Conservation (phyloP, 106 monocot species). For the Chionographis japonica region DNA sequence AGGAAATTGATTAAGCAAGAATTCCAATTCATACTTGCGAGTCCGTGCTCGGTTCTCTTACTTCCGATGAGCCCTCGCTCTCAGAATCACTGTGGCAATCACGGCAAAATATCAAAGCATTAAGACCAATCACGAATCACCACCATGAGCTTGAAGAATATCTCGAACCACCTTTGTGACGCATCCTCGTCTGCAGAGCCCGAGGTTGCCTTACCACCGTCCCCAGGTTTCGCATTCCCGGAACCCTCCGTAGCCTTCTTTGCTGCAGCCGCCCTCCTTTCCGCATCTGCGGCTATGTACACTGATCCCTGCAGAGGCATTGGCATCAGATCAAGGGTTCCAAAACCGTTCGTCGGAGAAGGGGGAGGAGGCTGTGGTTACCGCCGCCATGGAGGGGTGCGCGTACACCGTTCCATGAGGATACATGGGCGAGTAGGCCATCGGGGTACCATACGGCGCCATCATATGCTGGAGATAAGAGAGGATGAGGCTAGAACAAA, state of each 20-base stretch:
- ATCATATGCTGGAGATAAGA: not conserved
- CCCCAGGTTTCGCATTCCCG: not conserved
- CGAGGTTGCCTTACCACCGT: constrained; percentile 1
- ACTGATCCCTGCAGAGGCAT: not conserved
- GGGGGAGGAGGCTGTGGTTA: not conserved
- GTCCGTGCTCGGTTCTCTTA: too few relatives aligned
- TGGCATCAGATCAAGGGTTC: not conserved
- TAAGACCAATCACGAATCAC: too few relatives aligned
- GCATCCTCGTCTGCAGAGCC: not conserved
- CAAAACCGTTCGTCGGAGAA: too few relatives aligned
- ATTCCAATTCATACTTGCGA: too few relatives aligned
- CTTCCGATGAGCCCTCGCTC: too few relatives aligned
- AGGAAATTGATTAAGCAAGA: too few relatives aligned
- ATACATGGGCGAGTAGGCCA: not conserved
- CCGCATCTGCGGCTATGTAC: not conserved
- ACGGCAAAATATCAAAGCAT: too few relatives aligned
- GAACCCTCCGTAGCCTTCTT: not conserved
- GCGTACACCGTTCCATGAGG: not conserved
- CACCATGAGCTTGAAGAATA: too few relatives aligned
- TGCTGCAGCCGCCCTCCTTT: not conserved
- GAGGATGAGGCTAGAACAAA: too few relatives aligned
- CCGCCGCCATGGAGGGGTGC: not conserved
- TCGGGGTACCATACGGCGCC: not conserved
- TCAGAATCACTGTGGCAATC: too few relatives aligned
- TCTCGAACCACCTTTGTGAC: not conserved